These are phyloP conservation scores for Hirsutella minnesotensis DNA, from an alignment of 2,329 filamentous ascomycete species.

Conservation along the genomic window DNA sequence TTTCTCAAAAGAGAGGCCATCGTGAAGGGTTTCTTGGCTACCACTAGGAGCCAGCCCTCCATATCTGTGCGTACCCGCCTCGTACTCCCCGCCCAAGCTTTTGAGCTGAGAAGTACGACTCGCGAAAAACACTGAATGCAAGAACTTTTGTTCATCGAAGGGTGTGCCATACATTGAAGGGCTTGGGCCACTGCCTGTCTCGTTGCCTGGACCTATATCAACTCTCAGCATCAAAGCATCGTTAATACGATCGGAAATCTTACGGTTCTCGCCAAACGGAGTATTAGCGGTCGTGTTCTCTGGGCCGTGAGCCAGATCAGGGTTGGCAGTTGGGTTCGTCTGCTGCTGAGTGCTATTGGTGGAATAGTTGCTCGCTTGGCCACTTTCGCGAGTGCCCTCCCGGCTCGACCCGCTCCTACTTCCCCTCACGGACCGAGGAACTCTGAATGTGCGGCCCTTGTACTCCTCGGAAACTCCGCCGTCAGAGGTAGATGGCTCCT, in stretches of 20 bases:
- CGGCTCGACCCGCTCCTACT: neutral
- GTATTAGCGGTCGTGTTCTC: too few relatives aligned
- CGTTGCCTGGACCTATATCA: neutral
- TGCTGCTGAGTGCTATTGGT: too few relatives aligned
- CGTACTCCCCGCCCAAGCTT: neutral
- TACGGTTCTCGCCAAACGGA: too few relatives aligned
- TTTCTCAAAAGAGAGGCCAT: slow-evolving; percentile 26
- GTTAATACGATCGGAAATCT: neutral
- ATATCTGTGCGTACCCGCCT: slow-evolving; percentile 4
- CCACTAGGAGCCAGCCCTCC: slow-evolving; percentile 19
- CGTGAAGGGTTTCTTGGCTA: slow-evolving; percentile 10
- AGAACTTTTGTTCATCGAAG: slow-evolving; percentile 6
- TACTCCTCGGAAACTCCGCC: slow-evolving; percentile 9
- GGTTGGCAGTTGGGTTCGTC: too few relatives aligned
- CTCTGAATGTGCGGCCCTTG: slow-evolving; percentile 19
- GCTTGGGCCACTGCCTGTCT: slow-evolving; percentile 11
- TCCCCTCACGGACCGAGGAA: slow-evolving; percentile 12
- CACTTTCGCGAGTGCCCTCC: neutral
- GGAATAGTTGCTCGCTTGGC: too few relatives aligned
- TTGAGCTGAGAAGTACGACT: slow-evolving; percentile 4
- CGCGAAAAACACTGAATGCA: slow-evolving; percentile 7
- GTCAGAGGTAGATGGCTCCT: slow-evolving; percentile 12
- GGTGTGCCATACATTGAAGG: slow-evolving; percentile 36
- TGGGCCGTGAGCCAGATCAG: too few relatives aligned
- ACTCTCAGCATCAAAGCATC: too few relatives aligned